phyloP scores from a whole-genome alignment of 192 early-diverging fungal species.

The Gamsiella multidivaricata region DNA sequence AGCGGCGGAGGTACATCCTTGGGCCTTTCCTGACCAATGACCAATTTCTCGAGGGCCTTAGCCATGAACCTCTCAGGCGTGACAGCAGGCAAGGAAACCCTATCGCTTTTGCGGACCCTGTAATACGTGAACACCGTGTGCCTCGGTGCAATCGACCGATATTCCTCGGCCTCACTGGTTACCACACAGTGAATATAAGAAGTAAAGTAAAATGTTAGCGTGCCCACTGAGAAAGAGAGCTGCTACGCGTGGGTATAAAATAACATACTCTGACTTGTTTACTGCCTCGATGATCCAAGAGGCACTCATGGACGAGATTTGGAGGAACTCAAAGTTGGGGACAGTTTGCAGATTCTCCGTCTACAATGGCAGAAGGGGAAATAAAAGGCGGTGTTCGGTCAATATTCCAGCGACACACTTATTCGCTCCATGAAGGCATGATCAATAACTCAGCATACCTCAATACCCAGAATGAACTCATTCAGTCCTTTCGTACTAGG shows the following conservation, averaged over 20 bases:
- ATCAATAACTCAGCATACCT: conserved; percentile 63
- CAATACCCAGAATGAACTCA: conserved; percentile 93
- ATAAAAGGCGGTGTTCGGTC: no score
- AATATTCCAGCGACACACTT: not conserved
- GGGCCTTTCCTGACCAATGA: conserved; percentile 51
- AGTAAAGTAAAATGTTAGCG: not conserved
- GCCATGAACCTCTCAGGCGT: conserved; percentile 63
- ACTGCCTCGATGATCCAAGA: conserved; percentile 74
- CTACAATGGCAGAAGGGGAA: conserved; percentile 42
- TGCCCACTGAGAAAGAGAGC: no score
- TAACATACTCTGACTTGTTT: conserved; percentile 55
- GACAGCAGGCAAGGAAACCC: not conserved
- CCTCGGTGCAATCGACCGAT: conserved; percentile 58
- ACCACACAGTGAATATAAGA: not conserved
- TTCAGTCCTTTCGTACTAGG: conserved; percentile 78
- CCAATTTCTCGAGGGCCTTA: conserved; percentile 57
- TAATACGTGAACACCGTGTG: conserved; percentile 70
- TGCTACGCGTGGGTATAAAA: not conserved
- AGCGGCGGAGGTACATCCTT: conserved; percentile 58
- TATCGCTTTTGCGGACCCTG: conserved; percentile 48
- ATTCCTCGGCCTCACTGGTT: conserved; percentile 49
- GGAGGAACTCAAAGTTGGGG: conserved; percentile 69
- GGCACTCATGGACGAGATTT: conserved; percentile 78
- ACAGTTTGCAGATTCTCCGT: conserved; percentile 78
- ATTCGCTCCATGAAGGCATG: not conserved